Evolutionary conservation across 768 basidiomycete genomes (phyloP), one percentile per base, ranked within the genome.

Genomic region (Lepiota brunneoincarnata): DNA sequence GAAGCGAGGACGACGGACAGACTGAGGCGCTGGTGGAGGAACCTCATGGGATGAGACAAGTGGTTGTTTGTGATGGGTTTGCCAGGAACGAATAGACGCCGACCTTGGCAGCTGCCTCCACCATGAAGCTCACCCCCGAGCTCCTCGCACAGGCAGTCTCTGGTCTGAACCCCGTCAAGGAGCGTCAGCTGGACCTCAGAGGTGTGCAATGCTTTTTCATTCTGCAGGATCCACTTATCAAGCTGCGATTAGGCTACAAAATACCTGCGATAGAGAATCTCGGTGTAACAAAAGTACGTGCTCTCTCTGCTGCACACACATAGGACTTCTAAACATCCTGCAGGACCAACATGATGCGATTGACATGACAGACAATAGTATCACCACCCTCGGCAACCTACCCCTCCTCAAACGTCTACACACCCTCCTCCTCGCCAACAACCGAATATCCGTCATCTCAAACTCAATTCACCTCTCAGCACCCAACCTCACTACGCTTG

Each of bases 211-310:
- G 50, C 47, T 31, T 46, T 52, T 45, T 40, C 35, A 51, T 55
- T 54, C 28, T 38, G 42, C 20, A 18, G 49, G 48, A 59, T 49
- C 64, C 58, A 46, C 62, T 68, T 57, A 67, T 56, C 57, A 59
- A 61, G 61, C 56, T 40, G 55, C 60, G 63, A 61, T 69, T 42
- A 94, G 92, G 93, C 54, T 89, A 89, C 75, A 93, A 92, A 82
- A 94, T 95, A 61, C 93, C 93, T 50, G 83, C 89, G 52, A 96
- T 96, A 67, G 93, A 96, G 86, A 96, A 96, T 79, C 80, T 96
- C 61, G 93, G 93, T 78, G 89, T 94, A 59, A 92, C 93, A 69
- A 86, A 79, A 79, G 82, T 55, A 26, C 69, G 37, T 54, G 47
- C 59, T 58, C 58, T 53, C 61, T 58, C 43, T 55, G 47, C 11